Base-by-base conservation (phyloP, 176 grass and related monocot species). In the Aegilops speltoides region DNA sequence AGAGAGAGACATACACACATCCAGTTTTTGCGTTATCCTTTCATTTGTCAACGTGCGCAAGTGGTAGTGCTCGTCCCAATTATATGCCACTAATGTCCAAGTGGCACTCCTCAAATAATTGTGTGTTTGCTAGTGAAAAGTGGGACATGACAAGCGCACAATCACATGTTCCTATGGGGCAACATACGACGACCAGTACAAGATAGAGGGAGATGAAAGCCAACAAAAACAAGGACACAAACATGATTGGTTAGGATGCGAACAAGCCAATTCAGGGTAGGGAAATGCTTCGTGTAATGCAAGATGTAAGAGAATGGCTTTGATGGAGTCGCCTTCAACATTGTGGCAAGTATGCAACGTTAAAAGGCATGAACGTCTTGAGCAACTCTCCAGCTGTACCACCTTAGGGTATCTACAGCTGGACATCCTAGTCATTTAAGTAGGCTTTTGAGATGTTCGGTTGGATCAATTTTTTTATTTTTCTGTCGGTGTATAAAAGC, bases 101-200 rank as follows among this genome's bases (percentile, higher is more conserved):
- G 32, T 59, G 62, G 63, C 32, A 83, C 52, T 28, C n/a, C 37
- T 61, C 52, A 31, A 71, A 72, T 88, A 88, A 84, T 88, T 63
- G 52, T 8, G 10, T 25, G 8, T 34, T 33, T 50, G 81, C 28
- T 72, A n/a, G 16, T 37, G 43, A 76, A 76, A 73, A 84, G 76
- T 31, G 75, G 54, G 75, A 32, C 78, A 75, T 8, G 19, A 32
- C 11, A 8, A 19, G 37, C 52, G 20, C 76, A 80, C 65, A 37
- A 72, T 86, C 10, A n/a, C 84, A 34, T 17, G 65, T 60, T 65
- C 37, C 32, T 36, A 19, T 15, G 5, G 77, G 70, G 57, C 73
- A 70, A 88, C 86, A 77, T 78, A 77, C 16, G 86, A 78, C 73
- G 24, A 5, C 72, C 62, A 70, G 17, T 68, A 46, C 32, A 24